A percentile compares a stretch with the other conserved stretches of the same genome.
Evolutionary conservation across 257 asterid species (phyloP).

Genomic region (Ilex asprella): DNA sequence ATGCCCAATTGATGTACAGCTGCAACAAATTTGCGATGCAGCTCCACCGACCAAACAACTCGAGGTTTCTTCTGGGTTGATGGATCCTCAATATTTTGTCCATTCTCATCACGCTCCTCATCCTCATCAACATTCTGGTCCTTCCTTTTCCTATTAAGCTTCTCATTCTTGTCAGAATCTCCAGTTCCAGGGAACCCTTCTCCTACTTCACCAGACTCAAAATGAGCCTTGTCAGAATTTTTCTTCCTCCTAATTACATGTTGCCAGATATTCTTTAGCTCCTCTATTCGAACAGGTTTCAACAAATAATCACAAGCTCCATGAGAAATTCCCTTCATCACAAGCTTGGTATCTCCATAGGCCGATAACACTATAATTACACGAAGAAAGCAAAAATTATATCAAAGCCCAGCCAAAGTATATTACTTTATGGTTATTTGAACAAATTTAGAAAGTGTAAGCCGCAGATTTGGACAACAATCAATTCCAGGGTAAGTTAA

Average conservation of each 20-base stretch:
- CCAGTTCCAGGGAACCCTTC: constrained; percentile 33
- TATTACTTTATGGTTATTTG: no score
- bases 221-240: constrained; percentile 22
- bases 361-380: constrained; percentile 66
- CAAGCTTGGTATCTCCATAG: constrained; percentile 61
- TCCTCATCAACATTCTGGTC: constrained; percentile 41
- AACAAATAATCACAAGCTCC: constrained; percentile 94
- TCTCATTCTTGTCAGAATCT: constrained; percentile 42
- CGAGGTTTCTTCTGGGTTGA: constrained; percentile 71
- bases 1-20: constrained; percentile 85
- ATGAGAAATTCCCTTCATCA: constrained; percentile 72
- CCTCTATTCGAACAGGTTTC: constrained; percentile 77
- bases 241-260: constrained; percentile 66
- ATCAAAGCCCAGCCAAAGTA: no score
- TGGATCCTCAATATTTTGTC: constrained; percentile 53
- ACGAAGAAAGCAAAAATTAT: no score
- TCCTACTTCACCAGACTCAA: constrained; percentile 35
- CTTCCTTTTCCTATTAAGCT: constrained; percentile 60
- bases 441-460: no score
- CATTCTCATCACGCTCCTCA: constrained; percentile 53
- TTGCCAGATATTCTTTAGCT: constrained; percentile 79
- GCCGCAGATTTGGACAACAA: no score
- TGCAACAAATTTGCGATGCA: constrained; percentile 77
- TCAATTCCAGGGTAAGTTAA: no score
- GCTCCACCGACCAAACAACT: constrained; percentile 87